Base-by-base conservation (phyloP, 225 moss, liverwort and hornwort genomes). In the Polytrichum formosum region DNA sequence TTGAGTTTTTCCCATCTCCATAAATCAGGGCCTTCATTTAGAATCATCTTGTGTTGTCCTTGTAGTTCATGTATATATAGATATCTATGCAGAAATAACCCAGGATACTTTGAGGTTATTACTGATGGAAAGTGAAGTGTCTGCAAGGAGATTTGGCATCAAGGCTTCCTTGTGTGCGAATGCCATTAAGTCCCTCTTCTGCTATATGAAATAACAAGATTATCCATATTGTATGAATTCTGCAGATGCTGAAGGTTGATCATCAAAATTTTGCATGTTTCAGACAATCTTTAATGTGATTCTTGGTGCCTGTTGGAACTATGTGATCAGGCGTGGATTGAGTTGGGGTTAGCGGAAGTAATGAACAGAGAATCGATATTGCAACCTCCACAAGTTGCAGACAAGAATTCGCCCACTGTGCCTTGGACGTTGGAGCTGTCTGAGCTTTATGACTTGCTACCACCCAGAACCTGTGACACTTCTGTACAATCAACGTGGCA, bases 291-390 rank as follows among this genome's bases (percentile, higher is more conserved):
- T 30, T 26, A 28, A 28, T 7, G 28, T 65, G 17, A 65, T 28
- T 31, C 6, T 29, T 28, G 65, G 31, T 21, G 20, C 65, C 26
- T 46, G 46, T 46, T 46, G 46, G 46, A 46, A 46, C 46, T 46
- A 46, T 31, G 69, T 55, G 68, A 28, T 56, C 58, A 88, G 88
- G 90, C 78, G 19, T 87, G 83, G n/a, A 84, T 91, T 53, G 91
- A 91, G 70, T 87, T 61, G 60, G 91, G 84, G 26, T 71, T 91
- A 25, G 80, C 84, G 5, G 85, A 89, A 30, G 66, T 79, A 26
- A 78, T 81, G 81, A 80, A 71, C 26, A 71, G 53, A 1, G 67
- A 65, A 70, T 77, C 74, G 7, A 66, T 76, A 23, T 37, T 75
- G 5, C 67, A 65, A 22, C 79, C 77, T 60, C 62, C 61, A 1